Percentiles rank a stretch among this genome's conserved stretches.
phyloP scores from a whole-genome alignment of 2,329 filamentous ascomycete genomes.

The Neoscytalidium dimidiatum region DNA sequence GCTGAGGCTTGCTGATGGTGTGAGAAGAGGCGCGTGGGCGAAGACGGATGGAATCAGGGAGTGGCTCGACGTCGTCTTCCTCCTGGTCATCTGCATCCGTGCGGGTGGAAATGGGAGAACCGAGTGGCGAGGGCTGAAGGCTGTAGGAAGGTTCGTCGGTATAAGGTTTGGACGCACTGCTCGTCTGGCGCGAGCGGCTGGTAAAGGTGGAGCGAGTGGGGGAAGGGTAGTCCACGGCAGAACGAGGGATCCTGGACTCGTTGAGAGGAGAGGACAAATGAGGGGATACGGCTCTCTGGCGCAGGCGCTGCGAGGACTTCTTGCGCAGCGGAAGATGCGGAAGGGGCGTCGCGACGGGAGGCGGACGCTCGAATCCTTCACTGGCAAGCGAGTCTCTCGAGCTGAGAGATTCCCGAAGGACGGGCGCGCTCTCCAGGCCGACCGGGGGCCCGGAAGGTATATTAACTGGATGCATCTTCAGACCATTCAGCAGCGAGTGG shows the following conservation, averaged over 20 bases:
- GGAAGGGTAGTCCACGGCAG: constrained; percentile 24
- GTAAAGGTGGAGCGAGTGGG: constrained; percentile 29
- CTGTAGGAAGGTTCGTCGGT: constrained; percentile 18
- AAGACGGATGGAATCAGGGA: neutral
- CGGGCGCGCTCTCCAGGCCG: neutral
- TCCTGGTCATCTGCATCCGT: constrained; percentile 15
- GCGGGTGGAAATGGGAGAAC: constrained; percentile 11
- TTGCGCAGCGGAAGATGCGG: constrained; percentile 41
- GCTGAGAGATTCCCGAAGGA: constrained; percentile 9
- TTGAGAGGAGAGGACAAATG: constrained; percentile 11
- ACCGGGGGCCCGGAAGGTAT: constrained; percentile 11
- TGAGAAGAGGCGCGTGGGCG: constrained; percentile 31
- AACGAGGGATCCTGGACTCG: constrained; percentile 16
- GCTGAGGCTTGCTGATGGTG: constrained; percentile 12
- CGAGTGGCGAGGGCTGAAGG: constrained; percentile 16
- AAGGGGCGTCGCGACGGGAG: constrained; percentile 25
- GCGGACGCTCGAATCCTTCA: constrained; percentile 14
- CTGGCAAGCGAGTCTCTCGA: constrained; percentile 15
- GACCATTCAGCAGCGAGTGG: constrained; percentile 14
- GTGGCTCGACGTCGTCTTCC: constrained; percentile 5
- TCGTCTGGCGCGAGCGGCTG: constrained; percentile 27
- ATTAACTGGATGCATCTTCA: constrained; percentile 18
- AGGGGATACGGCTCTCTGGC: constrained; percentile 21
- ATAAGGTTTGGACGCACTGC: constrained; percentile 11
- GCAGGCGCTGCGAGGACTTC: constrained; percentile 34